phyloP scores from a whole-genome alignment of 768 basidiomycete species.

The Xanthoconium stramineum region DNA sequence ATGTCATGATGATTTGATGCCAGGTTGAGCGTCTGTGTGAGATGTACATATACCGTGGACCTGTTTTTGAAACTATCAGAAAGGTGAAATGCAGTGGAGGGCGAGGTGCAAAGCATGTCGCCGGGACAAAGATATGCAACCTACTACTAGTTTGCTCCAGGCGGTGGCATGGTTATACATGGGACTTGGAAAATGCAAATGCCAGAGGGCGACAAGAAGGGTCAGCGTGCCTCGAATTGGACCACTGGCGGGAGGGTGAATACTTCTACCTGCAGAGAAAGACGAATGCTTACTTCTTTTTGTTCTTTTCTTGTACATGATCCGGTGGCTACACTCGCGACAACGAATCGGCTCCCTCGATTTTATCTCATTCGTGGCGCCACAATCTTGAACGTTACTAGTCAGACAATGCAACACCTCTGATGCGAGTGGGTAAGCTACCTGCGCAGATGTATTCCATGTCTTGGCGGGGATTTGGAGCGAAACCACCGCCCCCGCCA shows the following conservation, averaged over 20 bases:
- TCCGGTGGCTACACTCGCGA: conserved; percentile 94
- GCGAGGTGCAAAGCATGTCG: no score
- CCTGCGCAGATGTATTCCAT: conserved; percentile 91
- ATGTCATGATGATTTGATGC: no score
- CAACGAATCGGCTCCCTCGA: conserved; percentile 92
- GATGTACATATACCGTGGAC: no score
- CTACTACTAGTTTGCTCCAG: neutral
- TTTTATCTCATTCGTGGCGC: conserved; percentile 88
- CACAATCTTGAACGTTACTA: conserved; percentile 67
- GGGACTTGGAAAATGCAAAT: neutral
- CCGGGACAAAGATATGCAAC: no score
- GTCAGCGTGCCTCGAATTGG: conserved; percentile 33
- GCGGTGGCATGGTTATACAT: neutral
- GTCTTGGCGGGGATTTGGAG: conserved; percentile 46
- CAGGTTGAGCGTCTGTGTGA: no score
- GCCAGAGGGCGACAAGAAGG: neutral
- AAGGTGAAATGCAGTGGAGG: no score
- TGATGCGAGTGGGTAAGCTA: conserved; percentile 31
- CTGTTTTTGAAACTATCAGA: no score
- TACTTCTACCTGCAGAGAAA: neutral
- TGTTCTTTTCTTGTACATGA: conserved; percentile 98
- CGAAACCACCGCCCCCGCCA: conserved; percentile 32
- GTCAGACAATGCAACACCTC: conserved; percentile 11
- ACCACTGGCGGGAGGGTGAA: conserved; percentile 26
- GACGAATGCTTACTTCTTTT: conserved; percentile 68